These are phyloP conservation scores for Lomentospora prolificans DNA, from an alignment of 2,329 filamentous ascomycete genomes.

Conservation along the genomic window DNA sequence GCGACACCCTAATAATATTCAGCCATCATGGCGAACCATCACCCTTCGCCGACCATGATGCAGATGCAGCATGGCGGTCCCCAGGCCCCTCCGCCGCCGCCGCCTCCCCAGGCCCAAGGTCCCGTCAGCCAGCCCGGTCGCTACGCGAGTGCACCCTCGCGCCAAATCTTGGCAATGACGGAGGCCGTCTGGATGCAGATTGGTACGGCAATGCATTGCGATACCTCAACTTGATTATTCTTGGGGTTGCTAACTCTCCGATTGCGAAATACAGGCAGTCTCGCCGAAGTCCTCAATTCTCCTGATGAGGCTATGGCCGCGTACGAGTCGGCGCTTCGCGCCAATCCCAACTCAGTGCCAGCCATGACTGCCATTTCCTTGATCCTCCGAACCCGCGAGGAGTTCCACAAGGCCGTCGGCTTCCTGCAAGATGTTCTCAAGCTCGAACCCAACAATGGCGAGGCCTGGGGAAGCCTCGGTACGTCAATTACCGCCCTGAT, in stretches of 20 bases:
- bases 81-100: slow-evolving; percentile 48
- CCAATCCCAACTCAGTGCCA: slow-evolving; percentile 78
- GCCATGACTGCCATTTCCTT: slow-evolving; percentile 93
- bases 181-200: slow-evolving; percentile 89
- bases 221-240: not conserved
- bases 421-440: slow-evolving; percentile 87
- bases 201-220: slow-evolving; percentile 47
- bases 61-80: slow-evolving; percentile 58
- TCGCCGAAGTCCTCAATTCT: slow-evolving; percentile 81
- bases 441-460: slow-evolving; percentile 79
- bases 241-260: slow-evolving; percentile 17
- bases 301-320: slow-evolving; percentile 80
- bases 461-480: slow-evolving; percentile 95
- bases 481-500: slow-evolving; percentile 20
- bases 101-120: slow-evolving; percentile 32
- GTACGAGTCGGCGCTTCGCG: slow-evolving; percentile 80
- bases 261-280: slow-evolving; percentile 49
- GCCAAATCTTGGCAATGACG: slow-evolving; percentile 69
- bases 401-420: slow-evolving; percentile 88
- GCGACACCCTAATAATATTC: slow-evolving; percentile 2
- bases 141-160: slow-evolving; percentile 38
- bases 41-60: slow-evolving; percentile 73
- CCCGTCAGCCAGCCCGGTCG: slow-evolving; percentile 15
- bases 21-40: slow-evolving; percentile 61
- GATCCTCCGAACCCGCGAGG: slow-evolving; percentile 83